Evolutionary conservation across 2,329 filamentous ascomycete species (phyloP), one percentile per base, ranked within the genome.

Genomic region (Ascochyta rabiei): DNA sequence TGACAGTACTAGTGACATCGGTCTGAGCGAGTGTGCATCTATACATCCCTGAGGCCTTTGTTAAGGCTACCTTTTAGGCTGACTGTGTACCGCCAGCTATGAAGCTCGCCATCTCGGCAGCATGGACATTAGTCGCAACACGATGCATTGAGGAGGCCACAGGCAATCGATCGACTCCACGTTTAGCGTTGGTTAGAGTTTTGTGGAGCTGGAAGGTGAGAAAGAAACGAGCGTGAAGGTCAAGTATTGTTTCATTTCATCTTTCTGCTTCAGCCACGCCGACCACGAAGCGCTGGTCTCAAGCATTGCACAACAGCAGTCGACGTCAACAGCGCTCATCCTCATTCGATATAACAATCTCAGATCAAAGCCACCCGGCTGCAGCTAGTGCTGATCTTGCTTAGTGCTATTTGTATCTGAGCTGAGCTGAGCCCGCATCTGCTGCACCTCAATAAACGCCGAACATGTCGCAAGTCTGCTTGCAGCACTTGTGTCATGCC

Each of bases 361-460:
- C 46, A 48, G 53, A 52, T 43, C 40, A 23, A 33, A 60, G 50
- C 51, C 50, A 52, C 54, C 40, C 30, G 21, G 42, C 39, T 58
- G 51, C 46, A 48, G 53, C 49, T 54, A 57, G 55, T 41, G 50
- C 41, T 38, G 38, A 39, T 48, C 34, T 19, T 49, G 47, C 46
- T 39, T 56, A 57, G 52, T 54, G 45, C 42, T 49, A 23, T 16
- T 33, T 28, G 42, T 23, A 40, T 53, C 49, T 55, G 49, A 31
- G 56, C 49, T 55, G 49, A 31, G 45, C 53, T 48, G 56, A 35
- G 50, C 54, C 43, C 45, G 46, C 52, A 35, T 50, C 39, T 34
- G 41, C 50, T 43, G 21, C 46, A 28, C 41, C 39, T 34, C 40
- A 34, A 40, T 31, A 35, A 34, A 37, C 34, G 46, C 34, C 34